These are phyloP conservation scores for Venturia nashicola DNA, from an alignment of 2,329 filamentous ascomycete species.

Conservation along the genomic window DNA sequence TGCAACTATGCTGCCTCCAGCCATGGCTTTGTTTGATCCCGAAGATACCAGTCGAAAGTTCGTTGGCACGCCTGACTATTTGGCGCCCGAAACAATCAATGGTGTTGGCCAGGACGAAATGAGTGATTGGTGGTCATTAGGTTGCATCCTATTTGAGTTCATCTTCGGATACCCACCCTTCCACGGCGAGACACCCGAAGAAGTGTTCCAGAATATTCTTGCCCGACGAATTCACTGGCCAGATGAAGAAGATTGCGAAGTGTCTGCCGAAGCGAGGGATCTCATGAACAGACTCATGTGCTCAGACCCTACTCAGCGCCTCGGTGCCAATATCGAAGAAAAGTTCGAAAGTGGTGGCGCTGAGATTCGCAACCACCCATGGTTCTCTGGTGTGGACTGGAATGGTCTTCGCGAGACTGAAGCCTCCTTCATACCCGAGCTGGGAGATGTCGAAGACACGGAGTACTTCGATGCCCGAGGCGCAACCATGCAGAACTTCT, in stretches of 20 bases:
- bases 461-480: conserved; percentile 94
- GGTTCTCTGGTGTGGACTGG: conserved; percentile 85
- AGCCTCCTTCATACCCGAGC: conserved; percentile 85
- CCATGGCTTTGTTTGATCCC: conserved; percentile 88
- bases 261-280: conserved; percentile 82
- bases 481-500: conserved; percentile 82
- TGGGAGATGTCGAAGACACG: conserved; percentile 90
- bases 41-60: conserved; percentile 88
- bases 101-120: conserved; percentile 93
- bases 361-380: conserved; percentile 79
- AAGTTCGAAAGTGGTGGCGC: conserved; percentile 74
- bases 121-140: conserved; percentile 99
- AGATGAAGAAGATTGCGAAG: conserved; percentile 58
- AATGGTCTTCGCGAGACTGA: conserved; percentile 85
- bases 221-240: conserved; percentile 87
- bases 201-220: conserved; percentile 95
- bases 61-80: conserved; percentile 92
- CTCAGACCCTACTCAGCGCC: conserved; percentile 64
- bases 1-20: conserved; percentile 70
- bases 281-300: conserved; percentile 88
- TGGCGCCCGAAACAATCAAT: conserved; percentile 92
- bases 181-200: conserved; percentile 76
- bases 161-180: conserved; percentile 90
- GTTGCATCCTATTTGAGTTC: conserved; percentile 95
- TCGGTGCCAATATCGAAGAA: conserved; percentile 77